Base-by-base conservation (phyloP, 805 yeast species). In the Schwanniomyces yamadae region DNA sequence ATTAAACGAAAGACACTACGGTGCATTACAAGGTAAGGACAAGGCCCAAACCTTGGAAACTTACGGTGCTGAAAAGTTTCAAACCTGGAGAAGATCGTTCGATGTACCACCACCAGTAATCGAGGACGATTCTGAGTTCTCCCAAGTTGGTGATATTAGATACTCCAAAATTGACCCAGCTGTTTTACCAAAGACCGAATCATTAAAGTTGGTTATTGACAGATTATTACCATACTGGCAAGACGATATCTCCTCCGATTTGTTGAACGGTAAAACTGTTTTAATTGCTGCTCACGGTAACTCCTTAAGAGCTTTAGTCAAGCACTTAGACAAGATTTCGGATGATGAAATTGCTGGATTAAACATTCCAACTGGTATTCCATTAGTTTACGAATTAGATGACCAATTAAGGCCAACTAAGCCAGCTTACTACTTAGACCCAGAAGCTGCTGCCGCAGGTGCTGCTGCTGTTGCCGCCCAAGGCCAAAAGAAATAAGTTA, bases 361-460 rank as follows among this genome's bases (percentile, higher is more conserved):
- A 67, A 91, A 90, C 82, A 89, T 90, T 64, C 97, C 98, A 71
- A 90, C 97, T 55, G 98, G 96, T 77, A 91, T 90, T 52, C 98
- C 98, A 63, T 81, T 90, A 72, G 96, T 91, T 46, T 91, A 85
- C 74, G 97, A 91, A 74, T 81, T 90, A 61, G 96, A 90, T 65
- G 84, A 77, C 36, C 61, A 77, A 59, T 80, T 90, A 71, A 79
- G 80, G 71, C 97, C 97, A 71, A 74, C 82, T 63, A 89, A 89
- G 82, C 84, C 88, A 53, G 81, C 95, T 55, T 88, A 90, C 80
- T 90, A 90, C 82, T 83, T 90, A 71, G 98, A 90, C 74, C 98
- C 98, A 59, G 97, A 88, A 75, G 98, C 97, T 59, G 98, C 98
- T 59, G 96, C 90, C 49, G 96, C 96, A 38, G 98, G 98, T 78